Percentiles rank a stretch among this genome's conserved stretches.
Conservation (phyloP, 164 flowering plant species). For the Taxillus chinensis region DNA sequence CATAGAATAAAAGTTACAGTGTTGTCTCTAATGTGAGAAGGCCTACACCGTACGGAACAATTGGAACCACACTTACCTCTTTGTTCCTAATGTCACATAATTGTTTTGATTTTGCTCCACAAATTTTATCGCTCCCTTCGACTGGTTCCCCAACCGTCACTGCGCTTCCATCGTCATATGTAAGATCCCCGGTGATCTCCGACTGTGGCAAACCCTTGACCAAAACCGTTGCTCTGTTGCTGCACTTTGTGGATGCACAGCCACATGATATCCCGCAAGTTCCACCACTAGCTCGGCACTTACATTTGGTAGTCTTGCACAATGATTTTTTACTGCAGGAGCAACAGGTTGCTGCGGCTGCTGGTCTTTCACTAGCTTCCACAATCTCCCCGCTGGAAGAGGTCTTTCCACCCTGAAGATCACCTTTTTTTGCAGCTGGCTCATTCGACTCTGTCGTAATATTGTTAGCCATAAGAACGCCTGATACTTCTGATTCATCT, state of each 20-base stretch:
- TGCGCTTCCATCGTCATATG: background rate
- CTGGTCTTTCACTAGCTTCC: background rate
- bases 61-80: background rate
- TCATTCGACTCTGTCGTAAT: background rate
- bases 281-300: background rate
- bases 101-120: background rate
- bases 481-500: background rate
- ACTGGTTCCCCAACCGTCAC: background rate
- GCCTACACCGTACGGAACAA: too few species aligned
- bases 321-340: background rate
- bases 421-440: background rate
- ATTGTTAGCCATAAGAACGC: background rate
- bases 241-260: background rate
- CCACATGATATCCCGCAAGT: background rate
- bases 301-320: background rate
- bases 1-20: too few species aligned
- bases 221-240: background rate
- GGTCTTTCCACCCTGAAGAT: background rate
- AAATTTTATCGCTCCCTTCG: background rate
- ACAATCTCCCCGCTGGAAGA: background rate
- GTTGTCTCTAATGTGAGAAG: too few species aligned
- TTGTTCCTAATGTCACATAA: background rate
- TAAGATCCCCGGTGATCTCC: background rate
- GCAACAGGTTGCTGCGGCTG: background rate
- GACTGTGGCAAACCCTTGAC: background rate